A percentile compares a stretch with the other conserved stretches of the same genome.
phyloP scores from a whole-genome alignment of 2,329 filamentous ascomycete species.

The Rugonectria rugulosa region DNA sequence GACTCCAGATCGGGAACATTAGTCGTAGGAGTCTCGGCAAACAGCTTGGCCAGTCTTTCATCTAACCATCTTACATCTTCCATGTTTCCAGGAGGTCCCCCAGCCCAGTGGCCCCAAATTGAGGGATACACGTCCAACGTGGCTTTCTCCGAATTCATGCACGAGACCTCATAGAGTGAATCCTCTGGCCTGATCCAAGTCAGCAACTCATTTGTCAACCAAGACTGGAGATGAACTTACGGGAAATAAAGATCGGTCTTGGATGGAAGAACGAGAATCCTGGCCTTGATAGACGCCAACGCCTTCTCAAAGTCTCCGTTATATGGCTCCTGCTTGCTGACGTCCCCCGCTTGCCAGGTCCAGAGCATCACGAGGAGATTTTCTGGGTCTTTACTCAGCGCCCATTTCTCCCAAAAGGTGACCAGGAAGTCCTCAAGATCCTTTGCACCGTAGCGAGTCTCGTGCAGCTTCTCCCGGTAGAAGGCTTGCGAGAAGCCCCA shows the following conservation, averaged over 20 bases:
- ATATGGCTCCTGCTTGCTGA: slow-evolving; percentile 73
- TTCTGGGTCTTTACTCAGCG: slow-evolving; percentile 75
- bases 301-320: slow-evolving; percentile 71
- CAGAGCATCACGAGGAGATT: slow-evolving; percentile 78
- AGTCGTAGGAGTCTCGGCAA: slow-evolving; percentile 15
- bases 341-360: slow-evolving; percentile 80
- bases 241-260: slow-evolving; percentile 85
- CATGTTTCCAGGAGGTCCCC: slow-evolving; percentile 74
- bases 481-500: slow-evolving; percentile 85
- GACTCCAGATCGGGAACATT: background rate
- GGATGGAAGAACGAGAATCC: slow-evolving; percentile 72
- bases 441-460: slow-evolving; percentile 69
- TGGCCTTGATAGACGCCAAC: slow-evolving; percentile 75
- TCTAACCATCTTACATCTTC: slow-evolving; percentile 79
- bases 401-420: slow-evolving; percentile 80
- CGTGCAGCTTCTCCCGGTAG: slow-evolving; percentile 75
- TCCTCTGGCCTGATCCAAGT: slow-evolving; percentile 65
- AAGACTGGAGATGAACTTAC: slow-evolving; percentile 7
- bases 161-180: slow-evolving; percentile 74
- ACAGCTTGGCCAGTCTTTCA: slow-evolving; percentile 42
- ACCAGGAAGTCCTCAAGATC: slow-evolving; percentile 77
- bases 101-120: slow-evolving; percentile 62
- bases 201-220: background rate
- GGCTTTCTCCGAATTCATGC: slow-evolving; percentile 45
- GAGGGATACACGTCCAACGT: slow-evolving; percentile 49